phyloP scores from a whole-genome alignment of 768 basidiomycete genomes.

The Wakefieldia striispora region DNA sequence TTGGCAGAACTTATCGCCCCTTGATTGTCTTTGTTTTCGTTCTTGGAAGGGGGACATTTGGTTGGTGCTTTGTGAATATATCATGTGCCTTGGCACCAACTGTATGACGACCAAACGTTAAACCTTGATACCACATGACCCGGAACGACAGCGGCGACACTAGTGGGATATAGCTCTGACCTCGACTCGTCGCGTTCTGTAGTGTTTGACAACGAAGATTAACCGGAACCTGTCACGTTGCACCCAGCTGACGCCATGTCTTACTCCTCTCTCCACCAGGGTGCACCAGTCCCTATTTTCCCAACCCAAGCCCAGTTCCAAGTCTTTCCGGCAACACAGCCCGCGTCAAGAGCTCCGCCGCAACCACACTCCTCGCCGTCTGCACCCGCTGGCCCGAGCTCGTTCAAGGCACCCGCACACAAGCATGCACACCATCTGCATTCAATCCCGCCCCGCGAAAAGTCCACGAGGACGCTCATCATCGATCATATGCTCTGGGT shows the following conservation, averaged over 20 bases:
- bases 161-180: too few relatives aligned
- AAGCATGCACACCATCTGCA: conserved; percentile 88
- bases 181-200: background rate
- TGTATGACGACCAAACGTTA: too few relatives aligned
- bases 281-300: conserved; percentile 9
- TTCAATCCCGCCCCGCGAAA: conserved; percentile 82
- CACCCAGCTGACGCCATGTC: conserved; percentile 23
- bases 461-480: conserved; percentile 85
- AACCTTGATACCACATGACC: too few relatives aligned
- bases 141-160: too few relatives aligned
- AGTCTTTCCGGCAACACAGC: conserved; percentile 15
- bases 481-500: conserved; percentile 88
- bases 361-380: conserved; percentile 17
- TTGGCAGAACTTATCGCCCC: conserved; percentile 30
- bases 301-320: conserved; percentile 18
- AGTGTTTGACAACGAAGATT: conserved; percentile 17
- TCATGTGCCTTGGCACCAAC: too few relatives aligned
- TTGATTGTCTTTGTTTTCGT: too few relatives aligned
- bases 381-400: conserved; percentile 8
- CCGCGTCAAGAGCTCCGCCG: background rate
- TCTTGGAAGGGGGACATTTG: too few relatives aligned
- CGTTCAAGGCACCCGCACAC: conserved; percentile 75
- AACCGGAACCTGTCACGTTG: conserved; percentile 14
- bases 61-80: too few relatives aligned
- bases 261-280: conserved; percentile 25